These are phyloP conservation scores for Chlorencoelia australis DNA, from an alignment of 2,329 filamentous ascomycete genomes.

Conservation along the genomic window DNA sequence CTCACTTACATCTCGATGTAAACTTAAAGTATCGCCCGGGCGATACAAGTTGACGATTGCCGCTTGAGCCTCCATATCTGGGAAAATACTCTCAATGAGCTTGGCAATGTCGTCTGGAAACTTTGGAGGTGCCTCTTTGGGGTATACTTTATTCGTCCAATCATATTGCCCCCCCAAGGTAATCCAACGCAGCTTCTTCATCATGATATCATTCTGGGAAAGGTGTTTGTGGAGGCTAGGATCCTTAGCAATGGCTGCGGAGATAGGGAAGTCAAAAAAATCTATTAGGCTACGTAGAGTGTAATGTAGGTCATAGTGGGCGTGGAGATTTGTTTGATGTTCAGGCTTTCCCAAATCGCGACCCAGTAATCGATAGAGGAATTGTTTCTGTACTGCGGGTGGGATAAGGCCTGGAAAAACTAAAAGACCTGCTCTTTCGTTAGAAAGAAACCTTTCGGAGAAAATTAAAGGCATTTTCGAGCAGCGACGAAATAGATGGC, in stretches of 20 bases:
- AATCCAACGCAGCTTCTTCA: constrained; percentile 81
- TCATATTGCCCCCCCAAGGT: constrained; percentile 94
- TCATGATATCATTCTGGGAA: constrained; percentile 57
- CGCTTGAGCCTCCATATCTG: constrained; percentile 69
- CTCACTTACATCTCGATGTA: constrained; percentile 92
- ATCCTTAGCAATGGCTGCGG: constrained; percentile 59
- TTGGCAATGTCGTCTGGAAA: constrained; percentile 66
- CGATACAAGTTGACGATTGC: constrained; percentile 93
- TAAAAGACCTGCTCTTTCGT: constrained; percentile 53
- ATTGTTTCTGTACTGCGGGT: constrained; percentile 51
- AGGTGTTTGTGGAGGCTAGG: constrained; percentile 65
- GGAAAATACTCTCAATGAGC: constrained; percentile 63
- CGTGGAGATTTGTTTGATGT: constrained; percentile 84
- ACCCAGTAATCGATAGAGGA: constrained; percentile 69
- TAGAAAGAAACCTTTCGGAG: constrained; percentile 8
- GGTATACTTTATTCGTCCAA: constrained; percentile 84
- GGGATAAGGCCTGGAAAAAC: constrained; percentile 70
- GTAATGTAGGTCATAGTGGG: constrained; percentile 68
- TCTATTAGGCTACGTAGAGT: too few species aligned
- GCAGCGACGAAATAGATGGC: too few species aligned
- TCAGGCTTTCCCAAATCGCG: constrained; percentile 60
- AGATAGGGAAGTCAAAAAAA: constrained; percentile 50
- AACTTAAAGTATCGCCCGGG: constrained; percentile 80
- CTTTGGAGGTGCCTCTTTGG: constrained; percentile 50
- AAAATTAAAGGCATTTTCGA: constrained; percentile 9